Percentiles rank a stretch among this genome's conserved stretches.
phyloP scores from a whole-genome alignment of 2,329 filamentous ascomycete genomes.

The Botryosphaeria dothidea region DNA sequence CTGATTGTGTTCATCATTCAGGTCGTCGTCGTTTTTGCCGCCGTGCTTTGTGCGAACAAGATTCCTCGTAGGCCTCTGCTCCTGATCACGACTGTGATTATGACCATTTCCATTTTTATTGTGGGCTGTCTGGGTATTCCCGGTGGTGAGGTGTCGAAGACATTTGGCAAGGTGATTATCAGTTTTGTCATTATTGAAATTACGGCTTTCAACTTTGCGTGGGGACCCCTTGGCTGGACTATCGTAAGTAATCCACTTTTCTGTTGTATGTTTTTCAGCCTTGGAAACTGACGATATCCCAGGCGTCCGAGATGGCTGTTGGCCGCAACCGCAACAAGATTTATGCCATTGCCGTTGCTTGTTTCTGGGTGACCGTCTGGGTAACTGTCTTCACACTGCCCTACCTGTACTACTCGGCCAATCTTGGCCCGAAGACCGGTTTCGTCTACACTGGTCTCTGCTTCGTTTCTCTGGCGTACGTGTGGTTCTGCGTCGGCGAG shows the following conservation, averaged over 20 bases:
- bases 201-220: constrained; percentile 48
- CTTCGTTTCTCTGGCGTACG: constrained; percentile 13
- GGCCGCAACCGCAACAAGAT: constrained; percentile 53
- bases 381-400: constrained; percentile 14
- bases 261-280: constrained; percentile 17
- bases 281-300: background rate
- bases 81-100: constrained; percentile 41
- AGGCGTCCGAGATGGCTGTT: constrained; percentile 48
- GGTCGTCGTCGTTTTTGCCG: constrained; percentile 42
- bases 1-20: constrained; percentile 48
- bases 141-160: constrained; percentile 27
- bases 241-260: constrained; percentile 28
- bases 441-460: constrained; percentile 18
- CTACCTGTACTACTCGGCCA: constrained; percentile 14
- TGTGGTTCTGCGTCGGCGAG: constrained; percentile 16
- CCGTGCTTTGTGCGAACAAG: constrained; percentile 45
- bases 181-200: constrained; percentile 47
- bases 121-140: constrained; percentile 46
- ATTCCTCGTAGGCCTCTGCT: constrained; percentile 42
- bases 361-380: constrained; percentile 38
- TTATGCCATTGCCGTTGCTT: constrained; percentile 44
- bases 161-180: constrained; percentile 43
- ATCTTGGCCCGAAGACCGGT: constrained; percentile 15
- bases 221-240: constrained; percentile 45
- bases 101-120: constrained; percentile 44